Base-by-base conservation (phyloP, 495 filamentous ascomycete species). In the Durotheca rogersii region DNA sequence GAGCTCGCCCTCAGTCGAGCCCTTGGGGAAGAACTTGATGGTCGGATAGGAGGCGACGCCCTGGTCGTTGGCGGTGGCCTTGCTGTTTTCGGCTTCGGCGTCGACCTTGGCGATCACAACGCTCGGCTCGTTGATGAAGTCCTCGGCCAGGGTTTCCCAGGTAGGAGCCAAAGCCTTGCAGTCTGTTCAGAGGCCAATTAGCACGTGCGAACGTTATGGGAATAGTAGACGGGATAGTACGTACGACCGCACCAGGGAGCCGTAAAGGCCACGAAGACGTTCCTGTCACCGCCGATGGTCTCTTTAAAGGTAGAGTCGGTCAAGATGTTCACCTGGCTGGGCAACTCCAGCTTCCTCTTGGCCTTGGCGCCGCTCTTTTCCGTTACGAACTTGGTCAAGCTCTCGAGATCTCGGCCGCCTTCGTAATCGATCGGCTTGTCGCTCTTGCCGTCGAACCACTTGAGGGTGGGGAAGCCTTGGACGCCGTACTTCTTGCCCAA, bases 391-490 rank as follows among this genome's bases (percentile, higher is more conserved):
- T 74, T 72, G 23, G 78, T 74, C 68, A 98, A 73, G 62, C 85
- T 88, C 62, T 97, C 93, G 14, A 97, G 65, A 73, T 98, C 93
- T 47, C 93, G 78, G 7, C 88, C 88, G 48, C 89, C 84, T 39
- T 82, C 84, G 72, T 96, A 97, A 51, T 95, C 88, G 56, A 77
- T 79, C 0, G 93, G 90, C 65, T 77, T 86, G 53, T 92, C 86
- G 57, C 87, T 91, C 81, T 94, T 96, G 47, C 93, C 93, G 72
- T 97, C 92, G 66, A 98, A 98, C 83, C 85, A 98, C 69, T 98
- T 98, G 55, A 98, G 72, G 0, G 93, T 97, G 11, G 93, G 93
- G 77, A 97, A 98, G 7, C 93, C 93, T 71, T 92, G 85, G 39
- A 98, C 79, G 12, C 88, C 89, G 63, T 89, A 98, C 40, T 82